phyloP scores from a whole-genome alignment of 2,329 filamentous ascomycete species.

The Ceratocystis lukuohia region DNA sequence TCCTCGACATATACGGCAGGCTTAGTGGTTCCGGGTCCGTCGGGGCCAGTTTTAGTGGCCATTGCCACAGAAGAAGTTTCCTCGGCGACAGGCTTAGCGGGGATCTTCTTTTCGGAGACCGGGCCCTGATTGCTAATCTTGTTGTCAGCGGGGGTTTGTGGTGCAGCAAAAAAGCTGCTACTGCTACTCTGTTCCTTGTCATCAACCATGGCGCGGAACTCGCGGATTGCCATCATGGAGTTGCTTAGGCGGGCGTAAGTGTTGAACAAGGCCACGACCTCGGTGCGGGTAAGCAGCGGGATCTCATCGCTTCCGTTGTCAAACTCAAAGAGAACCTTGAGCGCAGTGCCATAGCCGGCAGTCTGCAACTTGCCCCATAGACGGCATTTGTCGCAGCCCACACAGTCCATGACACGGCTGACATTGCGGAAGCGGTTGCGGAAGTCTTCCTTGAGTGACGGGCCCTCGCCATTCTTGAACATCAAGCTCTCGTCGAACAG shows the following conservation, averaged over 20 bases:
- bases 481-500: slow-evolving; percentile 94
- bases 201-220: slow-evolving; percentile 50
- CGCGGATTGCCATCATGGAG: slow-evolving; percentile 59
- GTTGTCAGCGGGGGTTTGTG: not conserved
- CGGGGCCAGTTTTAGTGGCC: slow-evolving; percentile 3
- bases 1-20: slow-evolving; percentile 4
- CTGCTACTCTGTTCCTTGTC: slow-evolving; percentile 24
- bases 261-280: slow-evolving; percentile 89
- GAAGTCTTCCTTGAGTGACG: slow-evolving; percentile 89
- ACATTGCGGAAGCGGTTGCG: slow-evolving; percentile 94
- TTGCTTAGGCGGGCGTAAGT: slow-evolving; percentile 78
- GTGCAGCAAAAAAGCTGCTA: not conserved
- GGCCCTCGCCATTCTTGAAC: slow-evolving; percentile 68
- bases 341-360: slow-evolving; percentile 80
- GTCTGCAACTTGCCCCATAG: slow-evolving; percentile 97
- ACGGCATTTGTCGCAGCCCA: slow-evolving; percentile 95
- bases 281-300: slow-evolving; percentile 69
- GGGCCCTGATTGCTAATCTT: not conserved
- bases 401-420: slow-evolving; percentile 93
- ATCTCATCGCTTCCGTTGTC: slow-evolving; percentile 52
- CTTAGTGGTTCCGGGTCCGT: slow-evolving; percentile 3
- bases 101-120: not conserved
- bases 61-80: not conserved
- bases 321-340: slow-evolving; percentile 94
- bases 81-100: not conserved